Base-by-base conservation (phyloP, 1,284 basidiomycete genomes). In the Malassezia sp. region DNA sequence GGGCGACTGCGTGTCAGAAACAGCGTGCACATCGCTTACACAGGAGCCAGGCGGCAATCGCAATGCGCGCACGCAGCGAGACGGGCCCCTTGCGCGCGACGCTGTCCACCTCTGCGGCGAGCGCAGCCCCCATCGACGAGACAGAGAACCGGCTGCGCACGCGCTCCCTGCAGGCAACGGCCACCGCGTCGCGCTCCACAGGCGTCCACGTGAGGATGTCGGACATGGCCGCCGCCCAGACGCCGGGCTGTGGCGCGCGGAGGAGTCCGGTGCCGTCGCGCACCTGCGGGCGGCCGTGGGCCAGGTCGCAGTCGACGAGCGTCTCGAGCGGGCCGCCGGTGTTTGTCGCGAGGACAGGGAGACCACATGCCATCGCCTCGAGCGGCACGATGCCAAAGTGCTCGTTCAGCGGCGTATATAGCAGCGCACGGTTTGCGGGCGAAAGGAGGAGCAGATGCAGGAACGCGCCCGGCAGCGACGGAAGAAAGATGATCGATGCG, bases 301-400 rank as follows among this genome's bases (percentile, higher is more conserved):
- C 41, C 11, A 62, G 34, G 2, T 61, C 57, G 1, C 75, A 70
- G 60, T 84, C 79, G 9, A 89, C 71, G 17, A 95, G 74, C 35
- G 84, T 91, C 73, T 97, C 91, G 0, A 80, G 83, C 1, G 93
- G 91, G 0, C 91, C 91, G 26, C 93, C 91, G 40, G 79, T 83
- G 69, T 89, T 76, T 58, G 83, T 85, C 0, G 89, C 89, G 5
- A 97, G 71, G 0, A 97, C 84, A 0, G 89, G 88, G 0, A 96
- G 70, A 1, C 87, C 85, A 52, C 84, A 89, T 2, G 82, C 79
- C 88, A 96, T 95, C 0, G 81, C 90, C 71, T 97, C 93, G 5
- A 96, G 78, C 0, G 91, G 91, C 0, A 85, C 90, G 59, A 97
- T 96, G 2, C 91, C 91, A 67, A 97, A 93, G 71, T 97, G 91